Percentiles rank a stretch among this genome's conserved stretches.
Evolutionary conservation across 257 asterid species (phyloP).

Genomic region (Jasminum sambac): DNA sequence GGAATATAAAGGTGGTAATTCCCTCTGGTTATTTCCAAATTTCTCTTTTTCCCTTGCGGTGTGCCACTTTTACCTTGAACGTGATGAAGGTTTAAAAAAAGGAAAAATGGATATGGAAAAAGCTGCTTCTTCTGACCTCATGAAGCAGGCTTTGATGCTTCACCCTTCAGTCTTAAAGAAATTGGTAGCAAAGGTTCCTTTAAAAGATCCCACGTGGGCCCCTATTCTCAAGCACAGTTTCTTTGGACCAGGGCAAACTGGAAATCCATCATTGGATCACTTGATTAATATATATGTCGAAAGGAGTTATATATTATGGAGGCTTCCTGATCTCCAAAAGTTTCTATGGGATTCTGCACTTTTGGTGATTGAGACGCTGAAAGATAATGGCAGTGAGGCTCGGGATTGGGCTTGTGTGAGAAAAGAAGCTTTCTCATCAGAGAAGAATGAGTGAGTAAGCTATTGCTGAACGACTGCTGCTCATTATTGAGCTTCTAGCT

Average conservation of each 20-base stretch:
- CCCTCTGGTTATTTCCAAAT: slow-evolving; percentile 91
- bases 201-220: slow-evolving; percentile 72
- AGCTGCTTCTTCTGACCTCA: slow-evolving; percentile 65
- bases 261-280: slow-evolving; percentile 78
- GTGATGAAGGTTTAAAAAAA: slow-evolving; percentile 28
- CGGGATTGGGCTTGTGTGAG: slow-evolving; percentile 84
- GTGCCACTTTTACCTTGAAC: slow-evolving; percentile 73
- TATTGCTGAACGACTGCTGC: slow-evolving; percentile 1
- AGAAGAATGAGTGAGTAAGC: slow-evolving; percentile 74
- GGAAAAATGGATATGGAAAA: slow-evolving; percentile 34
- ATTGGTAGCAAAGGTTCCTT: slow-evolving; percentile 77
- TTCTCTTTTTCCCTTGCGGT: slow-evolving; percentile 79
- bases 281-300: slow-evolving; percentile 75
- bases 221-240: slow-evolving; percentile 47
- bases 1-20: slow-evolving; percentile 69
- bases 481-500: neutral
- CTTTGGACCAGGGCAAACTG: slow-evolving; percentile 59
- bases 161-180: slow-evolving; percentile 77
- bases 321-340: slow-evolving; percentile 91
- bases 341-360: slow-evolving; percentile 66
- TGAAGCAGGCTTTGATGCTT: slow-evolving; percentile 96
- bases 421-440: slow-evolving; percentile 74
- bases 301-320: slow-evolving; percentile 82
- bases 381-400: slow-evolving; percentile 49
- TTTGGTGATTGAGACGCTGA: slow-evolving; percentile 49